Evolutionary conservation across 805 yeast genomes (phyloP).

Genomic region (Wickerhamomyces chambardii): DNA sequence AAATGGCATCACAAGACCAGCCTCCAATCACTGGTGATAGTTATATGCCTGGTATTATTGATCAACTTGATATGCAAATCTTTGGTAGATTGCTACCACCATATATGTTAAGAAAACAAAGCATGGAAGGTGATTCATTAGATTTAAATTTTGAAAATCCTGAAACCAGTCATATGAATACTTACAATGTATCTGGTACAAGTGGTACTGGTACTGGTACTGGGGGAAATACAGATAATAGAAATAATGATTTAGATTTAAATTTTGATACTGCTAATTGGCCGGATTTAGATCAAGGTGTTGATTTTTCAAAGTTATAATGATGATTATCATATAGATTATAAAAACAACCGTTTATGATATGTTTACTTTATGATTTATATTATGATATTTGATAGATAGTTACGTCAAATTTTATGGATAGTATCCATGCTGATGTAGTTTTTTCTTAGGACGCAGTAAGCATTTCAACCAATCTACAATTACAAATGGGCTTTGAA

Average conservation of each 20-base stretch:
- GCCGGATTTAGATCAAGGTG: conserved; percentile 6
- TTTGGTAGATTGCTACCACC: conserved; percentile 84
- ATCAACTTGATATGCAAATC: conserved; percentile 73
- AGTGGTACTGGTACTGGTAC: background rate
- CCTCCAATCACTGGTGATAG: too few relatives aligned
- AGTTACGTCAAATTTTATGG: too few relatives aligned
- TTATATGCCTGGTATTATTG: conserved; percentile 78
- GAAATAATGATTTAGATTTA: background rate
- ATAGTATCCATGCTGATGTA: too few relatives aligned
- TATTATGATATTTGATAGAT: too few relatives aligned
- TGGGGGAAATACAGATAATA: conserved; percentile 1
- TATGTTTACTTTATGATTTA: too few relatives aligned
- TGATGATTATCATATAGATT: too few relatives aligned
- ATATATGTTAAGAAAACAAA: conserved; percentile 48
- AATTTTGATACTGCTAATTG: conserved; percentile 1
- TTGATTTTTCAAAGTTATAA: background rate
- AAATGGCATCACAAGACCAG: background rate
- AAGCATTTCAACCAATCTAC: too few relatives aligned
- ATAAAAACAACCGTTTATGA: too few relatives aligned
- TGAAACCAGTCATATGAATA: too few relatives aligned
- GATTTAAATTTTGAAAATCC: conserved; percentile 4
- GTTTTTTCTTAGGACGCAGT: too few relatives aligned
- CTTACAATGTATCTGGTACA: too few relatives aligned
- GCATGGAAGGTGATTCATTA: conserved; percentile 13
- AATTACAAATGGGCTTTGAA: too few relatives aligned